A percentile compares a stretch with the other conserved stretches of the same genome.
These are phyloP conservation scores for Erigeron canadensis DNA, from an alignment of 129 eudicot genomes.

Conservation along the genomic window DNA sequence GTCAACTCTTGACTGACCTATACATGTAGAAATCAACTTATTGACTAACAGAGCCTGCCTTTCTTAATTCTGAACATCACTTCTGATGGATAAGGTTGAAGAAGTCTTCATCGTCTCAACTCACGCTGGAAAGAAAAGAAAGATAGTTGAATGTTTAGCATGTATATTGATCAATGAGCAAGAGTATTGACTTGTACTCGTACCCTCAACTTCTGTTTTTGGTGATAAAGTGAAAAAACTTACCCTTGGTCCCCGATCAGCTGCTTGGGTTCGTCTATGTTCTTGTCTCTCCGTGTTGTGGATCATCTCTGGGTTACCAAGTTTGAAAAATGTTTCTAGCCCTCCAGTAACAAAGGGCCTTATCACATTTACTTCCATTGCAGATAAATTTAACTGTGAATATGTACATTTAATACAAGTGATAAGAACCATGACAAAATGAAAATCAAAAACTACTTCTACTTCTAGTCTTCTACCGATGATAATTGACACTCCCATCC, in stretches of 20 bases:
- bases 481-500: background rate
- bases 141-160: background rate
- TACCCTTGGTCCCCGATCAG: conserved; percentile 92
- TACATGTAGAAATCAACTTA: background rate
- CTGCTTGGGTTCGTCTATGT: conserved; percentile 56
- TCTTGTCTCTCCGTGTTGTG: conserved; percentile 60
- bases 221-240: conserved; percentile 18
- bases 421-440: conserved; percentile 5
- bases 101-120: conserved; percentile 42
- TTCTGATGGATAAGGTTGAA: background rate
- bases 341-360: conserved; percentile 82
- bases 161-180: conserved; percentile 3
- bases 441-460: background rate
- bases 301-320: conserved; percentile 72
- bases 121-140: conserved; percentile 55
- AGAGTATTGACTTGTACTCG: background rate
- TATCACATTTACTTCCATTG: conserved; percentile 97
- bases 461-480: too few relatives aligned
- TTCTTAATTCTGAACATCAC: conserved; percentile 7
- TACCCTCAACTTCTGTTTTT: background rate
- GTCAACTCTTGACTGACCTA: background rate
- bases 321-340: conserved; percentile 79
- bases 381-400: conserved; percentile 78
- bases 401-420: background rate
- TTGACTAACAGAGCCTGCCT: conserved; percentile 1